Evolutionary conservation across 805 yeast genomes (phyloP), one percentile per base, ranked within the genome.

Genomic region (Helenozyma rhizophorensis): DNA sequence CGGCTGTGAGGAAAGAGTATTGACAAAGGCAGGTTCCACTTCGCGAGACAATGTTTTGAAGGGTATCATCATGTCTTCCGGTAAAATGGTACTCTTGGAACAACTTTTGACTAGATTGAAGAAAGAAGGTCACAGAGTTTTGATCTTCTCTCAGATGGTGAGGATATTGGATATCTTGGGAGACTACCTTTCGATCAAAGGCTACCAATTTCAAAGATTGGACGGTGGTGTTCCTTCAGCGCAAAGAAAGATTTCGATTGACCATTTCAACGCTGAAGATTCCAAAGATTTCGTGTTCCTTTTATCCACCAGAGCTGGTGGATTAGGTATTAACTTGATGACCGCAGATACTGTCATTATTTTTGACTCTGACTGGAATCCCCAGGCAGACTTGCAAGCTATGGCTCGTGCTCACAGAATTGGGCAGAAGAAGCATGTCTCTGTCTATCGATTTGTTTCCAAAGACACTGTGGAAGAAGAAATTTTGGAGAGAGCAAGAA

Each of bases 401-500:
- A 93, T 93, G 98, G 98, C 98, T 0, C 79, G 98, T 62, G 98
- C 98, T 3, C 99, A 93, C 64, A 80, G 99, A 69, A 93, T 93
- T 56, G 99, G 99, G n/a, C 99, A 93, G 59, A 93, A 89, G 61
- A 88, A 86, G 50, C 98, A 93, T 61, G 99, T 93, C 23, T 86
- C 87, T 79, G 97, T 93, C 12, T 93, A 93, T 56, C 71, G 99
- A 54, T 85, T 93, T 65, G 97, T 93, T n/a, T 83, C 96, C 37
- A 93, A 93, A 51, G 98, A 93, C 51, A 93, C 98, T 0, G 96
- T 93, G 10, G 99, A 93, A 59, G 99, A 93, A 59, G 96, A 93
- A 56, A 95, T 93, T 39, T 68, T 93, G 46, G 99, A 93, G 61
- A 76, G 97, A 44, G 98, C 98, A 0, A 76, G 98, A 56, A 83